A percentile compares a stretch with the other conserved stretches of the same genome.
Conservation (phyloP, 2,329 filamentous ascomycete genomes). For the Lachnellula subtilissima region DNA sequence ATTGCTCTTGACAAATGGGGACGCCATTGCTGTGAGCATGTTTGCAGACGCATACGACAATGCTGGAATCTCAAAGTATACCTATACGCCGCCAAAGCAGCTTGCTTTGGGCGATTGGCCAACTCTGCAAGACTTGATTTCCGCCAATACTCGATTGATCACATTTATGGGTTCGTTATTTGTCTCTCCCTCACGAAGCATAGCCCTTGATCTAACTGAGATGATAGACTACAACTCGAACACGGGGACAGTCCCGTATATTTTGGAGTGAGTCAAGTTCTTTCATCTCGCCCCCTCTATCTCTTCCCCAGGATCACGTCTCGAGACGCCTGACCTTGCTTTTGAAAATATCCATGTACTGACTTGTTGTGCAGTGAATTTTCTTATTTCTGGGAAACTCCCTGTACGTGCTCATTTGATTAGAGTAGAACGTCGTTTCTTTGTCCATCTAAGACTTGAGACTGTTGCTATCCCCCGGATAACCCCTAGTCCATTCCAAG, state of each 20-base stretch:
- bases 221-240: constrained; percentile 55
- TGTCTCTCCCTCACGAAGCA: not conserved
- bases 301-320: too few species aligned
- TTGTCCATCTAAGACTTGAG: too few species aligned
- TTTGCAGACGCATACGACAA: constrained; percentile 39
- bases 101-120: constrained; percentile 56
- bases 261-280: constrained; percentile 40
- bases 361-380: constrained; percentile 41
- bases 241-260: constrained; percentile 50
- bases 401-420: constrained; percentile 34
- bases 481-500: too few species aligned
- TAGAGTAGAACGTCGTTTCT: too few species aligned
- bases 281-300: too few species aligned
- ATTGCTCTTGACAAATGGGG: constrained; percentile 60
- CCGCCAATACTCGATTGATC: constrained; percentile 57
- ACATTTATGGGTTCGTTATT: constrained; percentile 59
- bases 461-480: too few species aligned
- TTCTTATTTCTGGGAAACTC: constrained; percentile 66
- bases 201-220: not conserved
- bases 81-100: constrained; percentile 25
- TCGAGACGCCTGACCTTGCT: too few species aligned
- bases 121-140: constrained; percentile 63
- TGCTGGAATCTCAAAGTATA: constrained; percentile 23
- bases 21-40: constrained; percentile 49
- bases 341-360: too few species aligned